Evolutionary conservation across 2,329 filamentous ascomycete species (phyloP).

Genomic region (Proliferodiscus dingleyae): DNA sequence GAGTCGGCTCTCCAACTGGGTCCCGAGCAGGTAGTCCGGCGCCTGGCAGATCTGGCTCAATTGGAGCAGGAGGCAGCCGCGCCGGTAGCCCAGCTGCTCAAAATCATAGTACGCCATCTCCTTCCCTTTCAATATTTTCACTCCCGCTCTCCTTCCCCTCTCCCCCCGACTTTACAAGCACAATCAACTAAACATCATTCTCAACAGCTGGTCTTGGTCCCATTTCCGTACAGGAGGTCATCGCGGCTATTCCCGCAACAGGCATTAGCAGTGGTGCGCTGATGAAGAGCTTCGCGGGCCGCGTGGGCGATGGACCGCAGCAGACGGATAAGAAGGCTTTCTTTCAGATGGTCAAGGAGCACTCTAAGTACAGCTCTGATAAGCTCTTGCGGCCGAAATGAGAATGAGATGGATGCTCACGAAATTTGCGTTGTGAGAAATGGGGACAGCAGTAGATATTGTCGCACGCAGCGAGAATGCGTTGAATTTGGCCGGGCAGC

Average conservation of each 20-base stretch:
- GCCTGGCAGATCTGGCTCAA: conserved; percentile 15
- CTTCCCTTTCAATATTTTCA: neutral
- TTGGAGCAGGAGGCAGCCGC: conserved; percentile 26
- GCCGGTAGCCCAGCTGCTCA: conserved; percentile 27
- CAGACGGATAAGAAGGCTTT: conserved; percentile 51
- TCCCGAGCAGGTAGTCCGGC: conserved; percentile 60
- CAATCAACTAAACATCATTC: conserved; percentile 12
- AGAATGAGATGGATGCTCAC: neutral
- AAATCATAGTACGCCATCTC: conserved; percentile 13
- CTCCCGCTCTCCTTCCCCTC: neutral
- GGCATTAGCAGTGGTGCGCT: conserved; percentile 53
- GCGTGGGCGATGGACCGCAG: conserved; percentile 46
- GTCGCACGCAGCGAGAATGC: no score
- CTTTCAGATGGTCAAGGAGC: conserved; percentile 54
- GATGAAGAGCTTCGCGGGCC: conserved; percentile 48
- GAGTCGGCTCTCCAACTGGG: conserved; percentile 43
- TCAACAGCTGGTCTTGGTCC: conserved; percentile 19
- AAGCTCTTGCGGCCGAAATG: conserved; percentile 42
- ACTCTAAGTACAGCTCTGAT: conserved; percentile 49
- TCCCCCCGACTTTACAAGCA: conserved; percentile 8
- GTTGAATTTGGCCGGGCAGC: no score
- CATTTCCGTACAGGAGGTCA: conserved; percentile 49
- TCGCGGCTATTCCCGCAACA: conserved; percentile 46
- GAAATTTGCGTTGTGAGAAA: neutral
- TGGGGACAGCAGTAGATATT: no score